These are phyloP conservation scores for Nothopassalora personata DNA, from an alignment of 2,329 filamentous ascomycete species.

Conservation along the genomic window DNA sequence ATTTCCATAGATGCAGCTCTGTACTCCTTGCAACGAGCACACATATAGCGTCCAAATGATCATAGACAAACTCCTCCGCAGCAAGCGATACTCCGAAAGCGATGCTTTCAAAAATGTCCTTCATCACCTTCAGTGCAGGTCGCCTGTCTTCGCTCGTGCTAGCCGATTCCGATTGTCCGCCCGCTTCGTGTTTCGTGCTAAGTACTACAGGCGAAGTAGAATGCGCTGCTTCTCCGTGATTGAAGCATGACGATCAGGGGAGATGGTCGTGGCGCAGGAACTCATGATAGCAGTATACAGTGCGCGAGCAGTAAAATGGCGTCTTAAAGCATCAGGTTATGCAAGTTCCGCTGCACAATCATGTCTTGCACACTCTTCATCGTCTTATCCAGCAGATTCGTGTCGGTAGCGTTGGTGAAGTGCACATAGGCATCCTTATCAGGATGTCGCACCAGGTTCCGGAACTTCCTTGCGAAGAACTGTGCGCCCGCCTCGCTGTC, in stretches of 20 bases:
- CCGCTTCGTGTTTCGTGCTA: background rate
- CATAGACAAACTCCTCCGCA: background rate
- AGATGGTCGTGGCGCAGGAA: background rate
- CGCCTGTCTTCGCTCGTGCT: background rate
- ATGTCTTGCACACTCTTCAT: slow-evolving; percentile 50
- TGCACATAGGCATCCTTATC: slow-evolving; percentile 50
- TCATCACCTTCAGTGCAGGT: background rate
- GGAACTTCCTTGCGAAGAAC: slow-evolving; percentile 49
- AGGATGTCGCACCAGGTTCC: slow-evolving; percentile 45
- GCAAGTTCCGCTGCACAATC: slow-evolving; percentile 50
- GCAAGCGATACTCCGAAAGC: background rate
- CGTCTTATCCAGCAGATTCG: slow-evolving; percentile 47
- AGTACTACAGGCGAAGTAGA: background rate
- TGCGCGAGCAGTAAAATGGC: slow-evolving; percentile 7
- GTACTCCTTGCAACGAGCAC: background rate
- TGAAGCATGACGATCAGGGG: background rate
- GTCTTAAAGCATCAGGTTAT: slow-evolving; percentile 42
- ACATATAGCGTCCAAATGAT: background rate
- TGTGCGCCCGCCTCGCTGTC: slow-evolving; percentile 46
- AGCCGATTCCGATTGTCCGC: background rate
- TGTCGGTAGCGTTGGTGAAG: slow-evolving; percentile 50
- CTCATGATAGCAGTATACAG: background rate
- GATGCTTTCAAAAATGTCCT: background rate
- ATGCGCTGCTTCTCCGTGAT: background rate
- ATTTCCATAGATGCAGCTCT: background rate